Evolutionary conservation across 768 basidiomycete species (phyloP).

Genomic region (Suillus cothurnatus): DNA sequence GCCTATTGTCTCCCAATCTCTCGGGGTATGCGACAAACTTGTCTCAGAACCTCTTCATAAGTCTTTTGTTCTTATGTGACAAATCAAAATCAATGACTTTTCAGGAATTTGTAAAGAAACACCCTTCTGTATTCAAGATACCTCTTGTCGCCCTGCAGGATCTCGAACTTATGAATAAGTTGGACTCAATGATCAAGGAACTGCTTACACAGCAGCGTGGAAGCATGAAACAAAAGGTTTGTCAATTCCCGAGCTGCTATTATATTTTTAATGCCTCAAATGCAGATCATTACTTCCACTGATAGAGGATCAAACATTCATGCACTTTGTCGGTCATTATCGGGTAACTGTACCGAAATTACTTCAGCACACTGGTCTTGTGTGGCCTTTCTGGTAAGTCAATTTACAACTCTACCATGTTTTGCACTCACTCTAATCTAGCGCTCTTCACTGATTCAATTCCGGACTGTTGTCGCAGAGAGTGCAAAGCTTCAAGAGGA

Average conservation of each 20-base stretch:
- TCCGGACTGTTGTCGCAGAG: constrained; percentile 4
- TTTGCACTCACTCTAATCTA: background rate
- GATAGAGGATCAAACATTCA: background rate
- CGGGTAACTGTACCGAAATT: background rate
- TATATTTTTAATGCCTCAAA: background rate
- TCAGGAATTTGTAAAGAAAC: constrained; percentile 11
- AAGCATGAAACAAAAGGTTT: constrained; percentile 13
- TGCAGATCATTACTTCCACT: background rate
- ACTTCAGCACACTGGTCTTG: constrained; percentile 11
- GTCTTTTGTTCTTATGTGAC: background rate
- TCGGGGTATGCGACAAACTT: constrained; percentile 10
- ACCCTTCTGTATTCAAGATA: constrained; percentile 9
- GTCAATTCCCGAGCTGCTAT: background rate
- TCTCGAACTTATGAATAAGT: constrained; percentile 6
- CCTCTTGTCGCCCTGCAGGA: constrained; percentile 1
- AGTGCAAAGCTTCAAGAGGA: background rate
- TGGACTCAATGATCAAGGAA: constrained; percentile 6
- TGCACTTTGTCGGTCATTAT: background rate
- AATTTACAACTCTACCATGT: background rate
- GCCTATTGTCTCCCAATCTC: constrained; percentile 11
- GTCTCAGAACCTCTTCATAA: constrained; percentile 3
- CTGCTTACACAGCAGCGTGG: background rate
- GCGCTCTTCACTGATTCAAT: constrained; percentile 2
- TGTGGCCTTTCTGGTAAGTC: constrained; percentile 12
- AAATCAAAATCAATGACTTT: background rate